A percentile compares a stretch with the other conserved stretches of the same genome.
These are phyloP conservation scores for Tetrapisispora nanseiensis DNA, from an alignment of 805 yeast species.

Conservation along the genomic window DNA sequence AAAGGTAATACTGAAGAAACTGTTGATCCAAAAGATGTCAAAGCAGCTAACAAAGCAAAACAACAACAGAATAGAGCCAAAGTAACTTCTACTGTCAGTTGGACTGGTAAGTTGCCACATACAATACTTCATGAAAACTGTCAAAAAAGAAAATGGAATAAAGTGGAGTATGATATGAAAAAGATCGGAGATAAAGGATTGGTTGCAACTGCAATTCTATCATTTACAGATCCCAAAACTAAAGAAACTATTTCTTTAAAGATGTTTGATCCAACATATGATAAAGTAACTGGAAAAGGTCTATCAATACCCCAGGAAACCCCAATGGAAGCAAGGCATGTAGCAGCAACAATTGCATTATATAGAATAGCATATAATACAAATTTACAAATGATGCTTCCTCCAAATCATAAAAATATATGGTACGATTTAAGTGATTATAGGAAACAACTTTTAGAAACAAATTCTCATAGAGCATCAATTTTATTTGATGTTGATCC, in stretches of 20 bases:
- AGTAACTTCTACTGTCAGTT: slow-evolving; percentile 63
- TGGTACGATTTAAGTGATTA: slow-evolving; percentile 67
- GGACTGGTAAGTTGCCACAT: slow-evolving; percentile 94
- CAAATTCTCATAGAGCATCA: slow-evolving; percentile 40
- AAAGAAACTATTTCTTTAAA: slow-evolving; percentile 51
- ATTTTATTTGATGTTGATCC: slow-evolving; percentile 62
- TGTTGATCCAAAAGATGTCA: slow-evolving; percentile 9
- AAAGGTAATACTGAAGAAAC: slow-evolving; percentile 14
- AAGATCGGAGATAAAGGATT: slow-evolving; percentile 44
- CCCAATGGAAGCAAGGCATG: slow-evolving; percentile 80
- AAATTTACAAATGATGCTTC: slow-evolving; percentile 79
- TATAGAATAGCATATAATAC: slow-evolving; percentile 72
- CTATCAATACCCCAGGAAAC: slow-evolving; percentile 61
- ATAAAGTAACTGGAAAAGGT: slow-evolving; percentile 36
- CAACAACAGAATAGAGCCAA: slow-evolving; percentile 34
- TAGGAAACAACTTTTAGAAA: slow-evolving; percentile 40
- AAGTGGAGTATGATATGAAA: slow-evolving; percentile 67
- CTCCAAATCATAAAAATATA: slow-evolving; percentile 65
- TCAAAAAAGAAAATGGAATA: slow-evolving; percentile 83
- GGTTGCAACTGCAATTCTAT: slow-evolving; percentile 52
- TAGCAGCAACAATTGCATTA: slow-evolving; percentile 81
- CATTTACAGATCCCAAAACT: slow-evolving; percentile 75
- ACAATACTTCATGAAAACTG: slow-evolving; percentile 78
- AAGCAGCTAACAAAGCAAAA: slow-evolving; percentile 15
- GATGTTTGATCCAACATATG: slow-evolving; percentile 39